Conservation (phyloP, 2,329 filamentous ascomycete genomes). For the Hirsutella minnesotensis region DNA sequence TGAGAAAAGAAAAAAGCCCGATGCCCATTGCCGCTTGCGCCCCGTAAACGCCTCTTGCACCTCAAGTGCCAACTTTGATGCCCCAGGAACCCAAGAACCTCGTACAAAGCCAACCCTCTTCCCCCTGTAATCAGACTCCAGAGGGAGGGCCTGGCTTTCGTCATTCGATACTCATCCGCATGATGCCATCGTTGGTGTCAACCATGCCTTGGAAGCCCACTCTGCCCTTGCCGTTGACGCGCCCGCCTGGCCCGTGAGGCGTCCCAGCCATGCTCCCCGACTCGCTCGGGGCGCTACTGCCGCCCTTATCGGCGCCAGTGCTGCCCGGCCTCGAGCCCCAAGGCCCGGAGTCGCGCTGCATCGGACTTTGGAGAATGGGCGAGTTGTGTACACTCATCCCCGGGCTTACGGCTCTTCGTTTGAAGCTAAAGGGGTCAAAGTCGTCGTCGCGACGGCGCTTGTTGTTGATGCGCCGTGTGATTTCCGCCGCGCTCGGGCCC, state of each 20-base stretch:
- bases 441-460: slow-evolving; percentile 87
- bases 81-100: too few species aligned
- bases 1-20: too few species aligned
- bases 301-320: slow-evolving; percentile 40
- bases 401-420: slow-evolving; percentile 81
- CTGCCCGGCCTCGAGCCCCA: slow-evolving; percentile 64
- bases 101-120: too few species aligned
- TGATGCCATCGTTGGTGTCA: slow-evolving; percentile 88
- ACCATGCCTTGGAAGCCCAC: slow-evolving; percentile 86
- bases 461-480: slow-evolving; percentile 65
- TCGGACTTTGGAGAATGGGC: slow-evolving; percentile 74
- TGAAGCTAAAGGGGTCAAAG: slow-evolving; percentile 78
- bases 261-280: slow-evolving; percentile 27
- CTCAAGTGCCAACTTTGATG: too few species aligned
- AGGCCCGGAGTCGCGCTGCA: slow-evolving; percentile 56
- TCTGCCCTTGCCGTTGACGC: slow-evolving; percentile 44
- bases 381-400: slow-evolving; percentile 87
- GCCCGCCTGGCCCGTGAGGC: slow-evolving; percentile 23
- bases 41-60: too few species aligned
- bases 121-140: too few species aligned
- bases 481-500: slow-evolving; percentile 58
- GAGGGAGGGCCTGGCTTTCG: neutral
- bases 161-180: slow-evolving; percentile 94
- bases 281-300: slow-evolving; percentile 40
- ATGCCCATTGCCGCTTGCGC: too few species aligned